A percentile compares a stretch with the other conserved stretches of the same genome.
phyloP scores from a whole-genome alignment of 148 eudicot species.

The Drosera capensis region DNA sequence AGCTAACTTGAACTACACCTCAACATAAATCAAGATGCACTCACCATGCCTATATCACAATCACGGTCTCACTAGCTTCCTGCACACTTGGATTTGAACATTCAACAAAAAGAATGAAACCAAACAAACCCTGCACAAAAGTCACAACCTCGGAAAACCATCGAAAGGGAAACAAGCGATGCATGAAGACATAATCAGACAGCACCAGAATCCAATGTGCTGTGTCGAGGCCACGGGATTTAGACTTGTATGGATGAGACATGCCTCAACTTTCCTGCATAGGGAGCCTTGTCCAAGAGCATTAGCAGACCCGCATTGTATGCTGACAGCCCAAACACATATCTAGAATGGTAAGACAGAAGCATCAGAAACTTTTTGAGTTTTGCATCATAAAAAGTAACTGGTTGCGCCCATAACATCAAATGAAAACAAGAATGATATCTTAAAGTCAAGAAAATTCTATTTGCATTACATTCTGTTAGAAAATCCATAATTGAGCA shows the following conservation, averaged over 20 bases:
- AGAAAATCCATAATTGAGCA: no score
- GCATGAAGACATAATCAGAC: background rate
- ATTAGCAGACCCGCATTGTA: slow-evolving; percentile 49
- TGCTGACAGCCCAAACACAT: slow-evolving; percentile 43
- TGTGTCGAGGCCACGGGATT: background rate
- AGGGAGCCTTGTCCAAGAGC: slow-evolving; percentile 65
- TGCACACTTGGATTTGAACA: no score
- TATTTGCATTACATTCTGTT: no score
- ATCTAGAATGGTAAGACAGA: slow-evolving; percentile 26
- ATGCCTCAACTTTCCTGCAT: slow-evolving; percentile 48
- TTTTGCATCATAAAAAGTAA: background rate
- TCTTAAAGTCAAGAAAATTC: no score
- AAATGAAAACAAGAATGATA: background rate
- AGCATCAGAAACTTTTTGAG: background rate
- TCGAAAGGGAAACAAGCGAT: background rate
- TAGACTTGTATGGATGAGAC: slow-evolving; percentile 35
- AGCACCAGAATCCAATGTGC: background rate
- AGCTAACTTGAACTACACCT: slow-evolving; percentile 11
- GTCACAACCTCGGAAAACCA: no score
- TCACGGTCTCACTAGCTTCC: no score
- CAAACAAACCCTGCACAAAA: no score
- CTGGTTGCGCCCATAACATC: background rate
- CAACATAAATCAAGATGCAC: slow-evolving; percentile 12
- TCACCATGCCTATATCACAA: background rate
- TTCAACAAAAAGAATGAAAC: no score